Conservation (phyloP, 805 yeast species). For the Komagataella pseudopastoris region DNA sequence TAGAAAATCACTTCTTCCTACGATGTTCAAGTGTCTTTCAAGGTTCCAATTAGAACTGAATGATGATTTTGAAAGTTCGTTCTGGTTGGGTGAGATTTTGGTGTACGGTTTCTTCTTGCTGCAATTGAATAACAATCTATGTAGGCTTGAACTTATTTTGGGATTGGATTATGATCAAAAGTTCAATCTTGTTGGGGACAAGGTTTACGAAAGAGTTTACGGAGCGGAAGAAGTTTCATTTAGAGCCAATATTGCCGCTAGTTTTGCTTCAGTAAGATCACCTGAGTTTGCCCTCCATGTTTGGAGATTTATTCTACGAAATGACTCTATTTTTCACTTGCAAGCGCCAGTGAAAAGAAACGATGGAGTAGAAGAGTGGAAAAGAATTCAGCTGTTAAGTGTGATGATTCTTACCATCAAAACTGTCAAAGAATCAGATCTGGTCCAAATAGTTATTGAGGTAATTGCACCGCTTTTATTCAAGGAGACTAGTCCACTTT, state of each 20-base stretch:
- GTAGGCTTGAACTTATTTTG: slow-evolving; percentile 44
- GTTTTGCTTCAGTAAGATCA: slow-evolving; percentile 22
- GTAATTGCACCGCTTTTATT: slow-evolving; percentile 24
- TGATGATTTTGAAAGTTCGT: slow-evolving; percentile 21
- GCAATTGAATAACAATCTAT: slow-evolving; percentile 44
- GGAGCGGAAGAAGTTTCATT: slow-evolving; percentile 46
- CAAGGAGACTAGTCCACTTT: slow-evolving; percentile 67
- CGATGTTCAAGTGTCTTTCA: slow-evolving; percentile 32
- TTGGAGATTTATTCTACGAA: slow-evolving; percentile 22
- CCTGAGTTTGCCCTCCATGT: slow-evolving; percentile 16
- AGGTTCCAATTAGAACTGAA: slow-evolving; percentile 23
- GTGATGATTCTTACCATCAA: slow-evolving; percentile 34
- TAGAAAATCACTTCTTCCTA: slow-evolving; percentile 58
- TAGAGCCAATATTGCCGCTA: slow-evolving; percentile 34
- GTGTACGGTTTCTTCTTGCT: slow-evolving; percentile 28
- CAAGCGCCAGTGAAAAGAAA: slow-evolving; percentile 37
- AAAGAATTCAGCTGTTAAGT: slow-evolving; percentile 42
- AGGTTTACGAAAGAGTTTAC: slow-evolving; percentile 33
- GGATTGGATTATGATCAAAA: slow-evolving; percentile 36
- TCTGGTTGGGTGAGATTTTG: slow-evolving; percentile 40
- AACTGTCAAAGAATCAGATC: slow-evolving; percentile 11
- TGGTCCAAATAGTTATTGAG: slow-evolving; percentile 14
- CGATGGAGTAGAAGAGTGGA: slow-evolving; percentile 60
- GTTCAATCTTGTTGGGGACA: slow-evolving; percentile 20
- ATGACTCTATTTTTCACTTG: slow-evolving; percentile 25